These are phyloP conservation scores for Arthrobotrys iridis DNA, from an alignment of 2,329 filamentous ascomycete species.

Conservation along the genomic window DNA sequence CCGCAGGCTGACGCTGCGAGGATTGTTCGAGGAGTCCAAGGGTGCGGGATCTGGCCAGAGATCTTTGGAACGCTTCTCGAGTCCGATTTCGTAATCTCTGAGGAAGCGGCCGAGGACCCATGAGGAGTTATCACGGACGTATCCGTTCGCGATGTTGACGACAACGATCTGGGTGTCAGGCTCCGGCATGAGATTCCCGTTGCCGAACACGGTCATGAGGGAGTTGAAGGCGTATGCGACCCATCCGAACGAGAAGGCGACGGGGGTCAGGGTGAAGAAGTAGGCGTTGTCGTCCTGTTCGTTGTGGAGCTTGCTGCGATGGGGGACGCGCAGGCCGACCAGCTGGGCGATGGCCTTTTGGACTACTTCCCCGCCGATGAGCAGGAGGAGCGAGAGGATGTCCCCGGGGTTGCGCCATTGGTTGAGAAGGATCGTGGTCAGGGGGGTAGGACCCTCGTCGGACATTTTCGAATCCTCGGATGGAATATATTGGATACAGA, in stretches of 20 bases:
- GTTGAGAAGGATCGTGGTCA: slow-evolving; percentile 25
- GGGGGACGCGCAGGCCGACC: slow-evolving; percentile 54
- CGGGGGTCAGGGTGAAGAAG: slow-evolving; percentile 58
- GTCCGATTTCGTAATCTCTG: slow-evolving; percentile 61
- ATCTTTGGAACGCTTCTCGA: neutral
- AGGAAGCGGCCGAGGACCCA: slow-evolving; percentile 64
- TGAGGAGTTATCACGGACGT: slow-evolving; percentile 61
- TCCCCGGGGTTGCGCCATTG: slow-evolving; percentile 54
- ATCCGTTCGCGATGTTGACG: slow-evolving; percentile 61
- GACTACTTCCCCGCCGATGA: slow-evolving; percentile 61
- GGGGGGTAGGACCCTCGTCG: neutral
- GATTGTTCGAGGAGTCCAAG: slow-evolving; percentile 23
- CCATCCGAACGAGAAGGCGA: slow-evolving; percentile 60
- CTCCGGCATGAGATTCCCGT: slow-evolving; percentile 59
- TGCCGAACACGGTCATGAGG: slow-evolving; percentile 58
- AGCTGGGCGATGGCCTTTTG: slow-evolving; percentile 60
- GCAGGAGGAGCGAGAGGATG: slow-evolving; percentile 60
- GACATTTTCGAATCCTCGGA: neutral
- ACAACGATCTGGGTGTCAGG: slow-evolving; percentile 60
- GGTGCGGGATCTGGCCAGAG: slow-evolving; percentile 39
- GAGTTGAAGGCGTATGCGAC: slow-evolving; percentile 54
- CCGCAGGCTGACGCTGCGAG: slow-evolving; percentile 31
- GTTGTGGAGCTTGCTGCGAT: slow-evolving; percentile 31
- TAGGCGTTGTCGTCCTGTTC: slow-evolving; percentile 48
- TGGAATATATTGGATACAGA: neutral